phyloP scores from a whole-genome alignment of 2,329 filamentous ascomycete species.

The Trichoderma sp. region DNA sequence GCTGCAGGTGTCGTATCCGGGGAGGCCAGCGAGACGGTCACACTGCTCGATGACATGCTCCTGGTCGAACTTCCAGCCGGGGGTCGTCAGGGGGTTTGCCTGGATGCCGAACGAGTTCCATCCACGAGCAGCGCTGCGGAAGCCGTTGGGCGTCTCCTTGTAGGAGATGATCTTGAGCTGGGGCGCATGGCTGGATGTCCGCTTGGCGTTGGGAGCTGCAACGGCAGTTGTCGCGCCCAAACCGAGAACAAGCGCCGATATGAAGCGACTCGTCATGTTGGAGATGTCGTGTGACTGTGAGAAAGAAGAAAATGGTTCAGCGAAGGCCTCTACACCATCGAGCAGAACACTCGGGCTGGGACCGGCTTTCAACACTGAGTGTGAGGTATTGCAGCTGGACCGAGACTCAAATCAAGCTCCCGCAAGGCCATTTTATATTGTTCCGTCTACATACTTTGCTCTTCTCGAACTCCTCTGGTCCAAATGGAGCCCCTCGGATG shows the following conservation, averaged over 20 bases:
- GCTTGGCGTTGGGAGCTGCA: slow-evolving; percentile 23
- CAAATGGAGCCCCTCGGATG: background rate
- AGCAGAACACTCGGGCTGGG: background rate
- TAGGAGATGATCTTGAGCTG: slow-evolving; percentile 31
- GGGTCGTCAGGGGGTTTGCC: slow-evolving; percentile 27
- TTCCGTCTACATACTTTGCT: background rate
- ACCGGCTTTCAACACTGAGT: background rate
- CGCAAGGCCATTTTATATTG: background rate
- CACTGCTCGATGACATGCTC: slow-evolving; percentile 31
- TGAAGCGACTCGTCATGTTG: slow-evolving; percentile 4
- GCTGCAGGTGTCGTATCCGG: slow-evolving; percentile 31
- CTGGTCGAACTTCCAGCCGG: slow-evolving; percentile 30
- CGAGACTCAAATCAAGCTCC: slow-evolving; percentile 1
- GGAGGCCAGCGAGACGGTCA: slow-evolving; percentile 27
- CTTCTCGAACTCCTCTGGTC: background rate
- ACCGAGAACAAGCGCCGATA: slow-evolving; percentile 24
- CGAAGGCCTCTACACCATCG: background rate
- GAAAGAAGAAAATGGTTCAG: background rate
- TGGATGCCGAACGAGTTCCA: slow-evolving; percentile 33
- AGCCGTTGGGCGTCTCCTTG: slow-evolving; percentile 29
- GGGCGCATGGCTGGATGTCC: background rate
- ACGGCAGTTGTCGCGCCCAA: slow-evolving; percentile 17
- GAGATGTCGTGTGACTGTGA: background rate
- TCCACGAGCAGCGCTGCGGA: slow-evolving; percentile 29
- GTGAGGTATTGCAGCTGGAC: background rate